Evolutionary conservation across 2,329 filamentous ascomycete genomes (phyloP).

Genomic region (Albophoma yamanashiensis): DNA sequence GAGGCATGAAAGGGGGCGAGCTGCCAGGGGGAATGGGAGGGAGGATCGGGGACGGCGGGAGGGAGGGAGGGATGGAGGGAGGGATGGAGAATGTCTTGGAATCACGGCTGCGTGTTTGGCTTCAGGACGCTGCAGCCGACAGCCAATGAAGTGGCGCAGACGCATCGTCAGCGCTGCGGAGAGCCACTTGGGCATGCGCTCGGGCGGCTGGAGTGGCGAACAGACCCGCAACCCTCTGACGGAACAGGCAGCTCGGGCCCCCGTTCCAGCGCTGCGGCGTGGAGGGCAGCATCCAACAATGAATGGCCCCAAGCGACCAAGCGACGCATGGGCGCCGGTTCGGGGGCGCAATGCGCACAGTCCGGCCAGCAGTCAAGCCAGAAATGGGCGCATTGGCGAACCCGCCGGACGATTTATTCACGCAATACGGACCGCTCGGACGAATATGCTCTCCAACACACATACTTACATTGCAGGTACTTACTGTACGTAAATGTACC

Average conservation of each 20-base stretch:
- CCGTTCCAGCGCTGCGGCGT: not conserved
- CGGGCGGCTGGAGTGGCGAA: not conserved
- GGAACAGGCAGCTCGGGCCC: not conserved
- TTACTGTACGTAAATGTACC: too few species aligned
- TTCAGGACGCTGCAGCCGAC: too few species aligned
- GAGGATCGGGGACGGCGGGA: not conserved
- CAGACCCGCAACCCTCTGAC: not conserved
- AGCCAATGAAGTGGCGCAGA: too few species aligned
- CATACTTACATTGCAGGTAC: too few species aligned
- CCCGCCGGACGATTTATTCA: not conserved
- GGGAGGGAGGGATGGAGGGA: not conserved
- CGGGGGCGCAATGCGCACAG: not conserved
- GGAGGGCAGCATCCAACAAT: not conserved
- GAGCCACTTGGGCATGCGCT: not conserved
- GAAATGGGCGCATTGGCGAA: not conserved
- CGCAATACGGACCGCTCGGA: too few species aligned
- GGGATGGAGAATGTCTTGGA: not conserved
- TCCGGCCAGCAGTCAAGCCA: not conserved
- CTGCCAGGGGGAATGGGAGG: not conserved
- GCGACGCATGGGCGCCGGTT: too few species aligned
- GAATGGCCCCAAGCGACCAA: not conserved
- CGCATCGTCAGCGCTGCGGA: too few species aligned
- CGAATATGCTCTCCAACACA: too few species aligned
- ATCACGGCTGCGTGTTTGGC: not conserved
- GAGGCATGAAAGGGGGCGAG: constrained; percentile 8